Evolutionary conservation across 305 asterid genomes (phyloP).

Genomic region (Salvia sclarea): DNA sequence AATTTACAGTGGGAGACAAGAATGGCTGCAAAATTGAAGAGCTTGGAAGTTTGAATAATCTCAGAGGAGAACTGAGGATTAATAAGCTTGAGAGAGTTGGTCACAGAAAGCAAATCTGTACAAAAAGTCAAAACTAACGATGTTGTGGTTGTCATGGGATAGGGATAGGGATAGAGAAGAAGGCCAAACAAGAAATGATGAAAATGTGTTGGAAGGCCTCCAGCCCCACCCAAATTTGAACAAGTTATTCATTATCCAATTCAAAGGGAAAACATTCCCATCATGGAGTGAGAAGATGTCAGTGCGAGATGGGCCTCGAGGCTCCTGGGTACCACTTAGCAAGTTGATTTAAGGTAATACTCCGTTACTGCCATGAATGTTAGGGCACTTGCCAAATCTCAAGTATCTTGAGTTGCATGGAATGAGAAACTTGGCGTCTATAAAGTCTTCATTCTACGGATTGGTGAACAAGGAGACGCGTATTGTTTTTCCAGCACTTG

Average conservation of each 20-base stretch:
- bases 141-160: neutral
- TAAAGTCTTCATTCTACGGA: neutral
- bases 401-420: neutral
- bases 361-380: neutral
- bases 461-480: too few relatives aligned
- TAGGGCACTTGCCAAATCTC: conserved; percentile 22
- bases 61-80: neutral
- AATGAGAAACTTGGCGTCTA: neutral
- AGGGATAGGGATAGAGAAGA: neutral
- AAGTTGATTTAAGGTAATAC: neutral
- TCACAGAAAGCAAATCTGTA: conserved; percentile 24
- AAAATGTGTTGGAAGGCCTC: conserved; percentile 6
- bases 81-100: conserved; percentile 15
- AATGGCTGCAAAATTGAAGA: conserved; percentile 29
- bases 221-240: neutral
- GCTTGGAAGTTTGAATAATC: neutral
- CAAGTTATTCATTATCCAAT: neutral
- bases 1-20: neutral
- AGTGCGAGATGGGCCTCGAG: neutral
- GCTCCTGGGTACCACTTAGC: neutral
- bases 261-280: neutral
- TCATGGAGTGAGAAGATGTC: neutral
- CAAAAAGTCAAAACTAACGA: conserved; percentile 5
- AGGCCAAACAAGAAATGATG: neutral
- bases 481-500: too few relatives aligned